phyloP scores from a whole-genome alignment of 2,329 filamentous ascomycete species.

The Neocucurbitaria cava region DNA sequence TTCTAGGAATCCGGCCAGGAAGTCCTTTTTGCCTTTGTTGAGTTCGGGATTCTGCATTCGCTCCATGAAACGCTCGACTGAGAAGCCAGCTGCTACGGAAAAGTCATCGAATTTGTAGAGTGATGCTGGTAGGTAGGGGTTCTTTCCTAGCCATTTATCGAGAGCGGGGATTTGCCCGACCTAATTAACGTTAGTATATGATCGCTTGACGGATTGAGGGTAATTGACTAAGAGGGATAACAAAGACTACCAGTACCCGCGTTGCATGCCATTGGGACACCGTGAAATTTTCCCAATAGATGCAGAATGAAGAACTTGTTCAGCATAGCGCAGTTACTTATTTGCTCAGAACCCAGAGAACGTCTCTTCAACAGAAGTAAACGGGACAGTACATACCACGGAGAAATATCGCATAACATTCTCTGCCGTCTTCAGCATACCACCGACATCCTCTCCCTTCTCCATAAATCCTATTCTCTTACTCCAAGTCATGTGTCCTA shows the following conservation, averaged over 20 bases:
- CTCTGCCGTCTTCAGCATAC: constrained; percentile 47
- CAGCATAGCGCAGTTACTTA: no score
- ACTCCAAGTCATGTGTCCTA: constrained; percentile 52
- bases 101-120: constrained; percentile 32
- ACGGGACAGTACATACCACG: constrained; percentile 20
- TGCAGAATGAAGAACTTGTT: not conserved
- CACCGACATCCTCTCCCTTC: constrained; percentile 48
- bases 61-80: constrained; percentile 27
- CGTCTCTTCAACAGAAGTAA: no score
- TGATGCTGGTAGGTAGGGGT: constrained; percentile 23
- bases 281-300: not conserved
- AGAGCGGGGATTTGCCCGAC: constrained; percentile 41
- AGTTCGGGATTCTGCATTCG: constrained; percentile 24
- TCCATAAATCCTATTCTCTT: constrained; percentile 54
- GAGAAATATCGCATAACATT: constrained; percentile 36
- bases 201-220: not conserved
- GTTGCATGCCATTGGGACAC: not conserved
- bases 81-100: constrained; percentile 27
- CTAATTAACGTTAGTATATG: constrained; percentile 10
- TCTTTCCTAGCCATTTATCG: constrained; percentile 33
- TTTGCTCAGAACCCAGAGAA: not conserved
- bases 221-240: no score
- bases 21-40: constrained; percentile 28
- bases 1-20: constrained; percentile 29
- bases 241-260: not conserved